These are phyloP conservation scores for Oropetium thomaeum DNA, from an alignment of 176 grass and related monocot genomes.

Conservation along the genomic window DNA sequence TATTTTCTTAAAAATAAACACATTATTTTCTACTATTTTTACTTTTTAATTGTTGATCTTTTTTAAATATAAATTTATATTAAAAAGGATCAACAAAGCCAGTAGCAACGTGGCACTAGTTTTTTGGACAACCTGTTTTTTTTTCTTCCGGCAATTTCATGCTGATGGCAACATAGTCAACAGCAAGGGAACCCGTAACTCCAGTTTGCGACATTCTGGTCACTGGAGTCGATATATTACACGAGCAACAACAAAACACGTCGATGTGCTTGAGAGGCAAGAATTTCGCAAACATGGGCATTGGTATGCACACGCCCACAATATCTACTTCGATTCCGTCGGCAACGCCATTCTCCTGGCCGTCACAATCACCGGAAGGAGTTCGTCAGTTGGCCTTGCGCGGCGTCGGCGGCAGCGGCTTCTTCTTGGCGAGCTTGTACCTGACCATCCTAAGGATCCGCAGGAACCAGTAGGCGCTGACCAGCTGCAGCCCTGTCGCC, in stretches of 20 bases:
- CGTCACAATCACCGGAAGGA: neutral
- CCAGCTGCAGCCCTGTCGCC: conserved; percentile 71
- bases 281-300: neutral
- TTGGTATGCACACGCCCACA: neutral
- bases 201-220: conserved; percentile 1
- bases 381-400: neutral
- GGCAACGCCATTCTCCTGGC: neutral
- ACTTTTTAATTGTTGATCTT: too few species aligned
- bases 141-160: neutral
- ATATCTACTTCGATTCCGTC: neutral
- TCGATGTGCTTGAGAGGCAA: neutral
- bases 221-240: neutral
- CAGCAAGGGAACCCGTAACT: neutral
- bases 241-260: neutral
- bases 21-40: too few species aligned
- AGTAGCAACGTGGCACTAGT: too few species aligned
- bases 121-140: neutral
- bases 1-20: too few species aligned
- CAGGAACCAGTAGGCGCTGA: conserved; percentile 86
- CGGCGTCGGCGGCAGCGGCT: neutral
- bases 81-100: too few species aligned
- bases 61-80: too few species aligned
- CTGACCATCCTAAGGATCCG: conserved; percentile 74
- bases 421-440: conserved; percentile 63
- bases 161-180: neutral